phyloP scores from a whole-genome alignment of 306 rosid species.

The Vigna trinervia region DNA sequence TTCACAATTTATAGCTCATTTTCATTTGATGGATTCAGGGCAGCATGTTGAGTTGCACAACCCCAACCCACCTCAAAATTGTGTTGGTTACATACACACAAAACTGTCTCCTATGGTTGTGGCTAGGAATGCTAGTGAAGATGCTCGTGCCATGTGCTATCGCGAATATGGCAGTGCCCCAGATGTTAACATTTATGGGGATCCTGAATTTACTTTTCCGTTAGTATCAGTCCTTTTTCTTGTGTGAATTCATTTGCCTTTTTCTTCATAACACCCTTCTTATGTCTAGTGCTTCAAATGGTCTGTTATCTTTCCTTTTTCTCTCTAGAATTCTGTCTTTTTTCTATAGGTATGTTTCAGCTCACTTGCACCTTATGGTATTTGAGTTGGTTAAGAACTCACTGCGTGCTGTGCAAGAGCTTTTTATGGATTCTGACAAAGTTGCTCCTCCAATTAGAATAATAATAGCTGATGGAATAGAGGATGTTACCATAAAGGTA shows the following conservation, averaged over 20 bases:
- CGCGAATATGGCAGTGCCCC: constrained; percentile 93
- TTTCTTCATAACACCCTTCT: no score
- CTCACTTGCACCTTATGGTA: constrained; percentile 95
- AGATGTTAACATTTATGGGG: constrained; percentile 74
- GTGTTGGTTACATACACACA: constrained; percentile 89
- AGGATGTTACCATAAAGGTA: constrained; percentile 85
- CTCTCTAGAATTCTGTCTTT: constrained; percentile 12
- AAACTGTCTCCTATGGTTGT: constrained; percentile 84
- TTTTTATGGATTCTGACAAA: constrained; percentile 78
- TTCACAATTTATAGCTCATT: background rate
- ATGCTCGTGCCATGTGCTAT: constrained; percentile 81
- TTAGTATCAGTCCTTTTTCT: constrained; percentile 37
- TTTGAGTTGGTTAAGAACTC: constrained; percentile 98
- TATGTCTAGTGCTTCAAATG: no score
- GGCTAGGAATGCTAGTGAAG: constrained; percentile 77
- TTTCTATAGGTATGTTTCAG: constrained; percentile 75
- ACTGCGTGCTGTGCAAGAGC: constrained; percentile 94
- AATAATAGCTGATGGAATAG: constrained; percentile 91
- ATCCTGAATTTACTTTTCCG: constrained; percentile 90
- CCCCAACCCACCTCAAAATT: constrained; percentile 79
- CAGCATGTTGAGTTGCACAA: constrained; percentile 98
- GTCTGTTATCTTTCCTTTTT: no score
- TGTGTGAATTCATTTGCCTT: no score
- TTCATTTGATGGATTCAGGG: constrained; percentile 61
- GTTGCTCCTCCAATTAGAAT: constrained; percentile 76